These are phyloP conservation scores for Exophiala mesophila DNA, from an alignment of 2,329 filamentous ascomycete species.

Conservation along the genomic window DNA sequence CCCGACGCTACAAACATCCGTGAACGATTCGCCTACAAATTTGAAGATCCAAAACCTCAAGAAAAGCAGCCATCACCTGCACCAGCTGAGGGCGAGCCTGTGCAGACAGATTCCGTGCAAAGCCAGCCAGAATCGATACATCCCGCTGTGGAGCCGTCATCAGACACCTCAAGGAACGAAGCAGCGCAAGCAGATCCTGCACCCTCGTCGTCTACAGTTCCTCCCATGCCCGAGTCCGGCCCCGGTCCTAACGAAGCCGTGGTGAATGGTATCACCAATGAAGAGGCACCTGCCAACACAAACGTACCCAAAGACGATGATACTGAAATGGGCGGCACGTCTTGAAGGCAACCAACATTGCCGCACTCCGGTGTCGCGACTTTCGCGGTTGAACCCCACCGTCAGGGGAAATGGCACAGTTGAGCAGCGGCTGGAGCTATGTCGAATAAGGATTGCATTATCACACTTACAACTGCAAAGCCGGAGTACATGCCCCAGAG, in stretches of 20 bases:
- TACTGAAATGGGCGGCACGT: constrained; percentile 22
- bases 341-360: too few species aligned
- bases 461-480: too few species aligned
- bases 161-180: constrained; percentile 12
- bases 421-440: too few species aligned
- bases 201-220: neutral
- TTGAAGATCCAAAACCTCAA: constrained; percentile 18
- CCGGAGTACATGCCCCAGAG: too few species aligned
- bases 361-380: too few species aligned
- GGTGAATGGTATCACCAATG: constrained; percentile 13
- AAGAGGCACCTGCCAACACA: constrained; percentile 3
- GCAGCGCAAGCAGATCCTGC: neutral
- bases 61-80: constrained; percentile 1
- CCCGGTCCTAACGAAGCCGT: neutral
- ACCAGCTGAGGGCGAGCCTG: constrained; percentile 2
- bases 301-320: constrained; percentile 15
- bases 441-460: too few species aligned
- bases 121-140: constrained; percentile 2
- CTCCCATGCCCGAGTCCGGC: constrained; percentile 1
- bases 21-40: constrained; percentile 25
- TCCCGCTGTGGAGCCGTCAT: neutral
- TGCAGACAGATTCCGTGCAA: constrained; percentile 6
- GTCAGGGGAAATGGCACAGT: too few species aligned
- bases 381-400: too few species aligned
- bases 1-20: constrained; percentile 25